Evolutionary conservation across 2,329 filamentous ascomycete genomes (phyloP).

Genomic region (Cordyceps fumosorosea): DNA sequence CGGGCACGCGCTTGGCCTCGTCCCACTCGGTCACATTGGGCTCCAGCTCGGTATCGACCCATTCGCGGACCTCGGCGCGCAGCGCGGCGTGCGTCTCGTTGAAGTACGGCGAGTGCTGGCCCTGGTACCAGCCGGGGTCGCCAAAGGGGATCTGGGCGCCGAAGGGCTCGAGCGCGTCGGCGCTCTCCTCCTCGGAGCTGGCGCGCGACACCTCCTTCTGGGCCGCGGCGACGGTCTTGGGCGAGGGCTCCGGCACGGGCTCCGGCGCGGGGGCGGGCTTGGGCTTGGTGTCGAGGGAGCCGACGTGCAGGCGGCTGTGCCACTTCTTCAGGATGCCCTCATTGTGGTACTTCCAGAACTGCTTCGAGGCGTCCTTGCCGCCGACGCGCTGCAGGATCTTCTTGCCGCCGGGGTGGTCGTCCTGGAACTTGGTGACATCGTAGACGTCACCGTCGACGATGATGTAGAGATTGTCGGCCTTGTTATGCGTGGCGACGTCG

Average conservation of each 20-base stretch:
- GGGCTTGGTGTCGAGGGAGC: slow-evolving; percentile 84
- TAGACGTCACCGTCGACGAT: slow-evolving; percentile 94
- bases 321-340: slow-evolving; percentile 87
- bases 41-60: slow-evolving; percentile 84
- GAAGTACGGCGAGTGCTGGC: slow-evolving; percentile 93
- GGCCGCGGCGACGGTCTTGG: slow-evolving; percentile 27
- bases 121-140: slow-evolving; percentile 92
- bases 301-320: slow-evolving; percentile 66
- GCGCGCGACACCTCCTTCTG: slow-evolving; percentile 35
- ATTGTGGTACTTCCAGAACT: slow-evolving; percentile 74
- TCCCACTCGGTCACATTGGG: slow-evolving; percentile 95
- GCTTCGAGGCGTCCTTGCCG: slow-evolving; percentile 60
- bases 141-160: slow-evolving; percentile 85
- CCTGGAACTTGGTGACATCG: slow-evolving; percentile 82
- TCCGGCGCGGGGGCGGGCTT: slow-evolving; percentile 51
- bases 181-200: slow-evolving; percentile 39
- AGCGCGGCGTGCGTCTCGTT: slow-evolving; percentile 90
- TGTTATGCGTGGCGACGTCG: slow-evolving; percentile 91
- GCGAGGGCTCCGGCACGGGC: slow-evolving; percentile 35
- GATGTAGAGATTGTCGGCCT: slow-evolving; percentile 77
- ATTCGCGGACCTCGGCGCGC: slow-evolving; percentile 83
- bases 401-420: slow-evolving; percentile 73
- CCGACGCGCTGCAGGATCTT: slow-evolving; percentile 58
- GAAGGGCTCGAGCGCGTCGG: slow-evolving; percentile 74
- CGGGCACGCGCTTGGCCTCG: slow-evolving; percentile 83